These are phyloP conservation scores for Lichtheimia ramosa DNA, from an alignment of 371 early-diverging fungal genomes.

Conservation along the genomic window DNA sequence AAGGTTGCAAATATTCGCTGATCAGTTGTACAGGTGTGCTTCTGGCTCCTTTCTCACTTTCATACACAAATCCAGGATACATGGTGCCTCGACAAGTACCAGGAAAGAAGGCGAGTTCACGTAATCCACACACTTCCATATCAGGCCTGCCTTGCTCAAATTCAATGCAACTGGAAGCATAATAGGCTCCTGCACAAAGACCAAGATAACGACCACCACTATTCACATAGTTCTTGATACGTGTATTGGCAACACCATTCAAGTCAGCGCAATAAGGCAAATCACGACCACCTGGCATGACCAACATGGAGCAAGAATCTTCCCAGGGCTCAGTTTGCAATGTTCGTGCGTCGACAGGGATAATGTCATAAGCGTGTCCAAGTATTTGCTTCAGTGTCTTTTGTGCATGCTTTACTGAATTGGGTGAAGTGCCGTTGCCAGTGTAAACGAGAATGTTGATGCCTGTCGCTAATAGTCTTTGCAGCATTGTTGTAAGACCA, in stretches of 20 bases:
- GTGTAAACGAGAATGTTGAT: conserved; percentile 90
- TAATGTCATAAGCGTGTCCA: conserved; percentile 82
- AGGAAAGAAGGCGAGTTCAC: conserved; percentile 74
- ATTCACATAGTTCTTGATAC: conserved; percentile 72
- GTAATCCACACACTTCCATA: conserved; percentile 70
- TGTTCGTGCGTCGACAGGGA: conserved; percentile 71
- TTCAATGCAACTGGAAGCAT: conserved; percentile 65
- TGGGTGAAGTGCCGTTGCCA: conserved; percentile 74
- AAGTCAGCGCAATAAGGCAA: conserved; percentile 75
- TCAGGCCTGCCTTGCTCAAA: conserved; percentile 71
- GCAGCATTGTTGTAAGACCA: too few relatives aligned
- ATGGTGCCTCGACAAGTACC: conserved; percentile 76
- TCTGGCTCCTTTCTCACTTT: conserved; percentile 75
- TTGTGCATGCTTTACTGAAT: conserved; percentile 66
- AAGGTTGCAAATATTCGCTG: conserved; percentile 7
- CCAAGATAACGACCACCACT: conserved; percentile 89
- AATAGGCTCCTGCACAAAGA: conserved; percentile 94
- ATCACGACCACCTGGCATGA: conserved; percentile 92
- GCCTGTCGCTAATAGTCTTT: conserved; percentile 4
- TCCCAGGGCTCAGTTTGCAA: conserved; percentile 86
- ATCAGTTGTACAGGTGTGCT: conserved; percentile 49
- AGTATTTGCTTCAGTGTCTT: conserved; percentile 67
- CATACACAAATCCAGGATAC: conserved; percentile 80
- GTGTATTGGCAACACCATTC: conserved; percentile 54
- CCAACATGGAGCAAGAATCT: conserved; percentile 74